These are phyloP conservation scores for Solanum okadae DNA, from an alignment of 257 asterid species.

Conservation along the genomic window DNA sequence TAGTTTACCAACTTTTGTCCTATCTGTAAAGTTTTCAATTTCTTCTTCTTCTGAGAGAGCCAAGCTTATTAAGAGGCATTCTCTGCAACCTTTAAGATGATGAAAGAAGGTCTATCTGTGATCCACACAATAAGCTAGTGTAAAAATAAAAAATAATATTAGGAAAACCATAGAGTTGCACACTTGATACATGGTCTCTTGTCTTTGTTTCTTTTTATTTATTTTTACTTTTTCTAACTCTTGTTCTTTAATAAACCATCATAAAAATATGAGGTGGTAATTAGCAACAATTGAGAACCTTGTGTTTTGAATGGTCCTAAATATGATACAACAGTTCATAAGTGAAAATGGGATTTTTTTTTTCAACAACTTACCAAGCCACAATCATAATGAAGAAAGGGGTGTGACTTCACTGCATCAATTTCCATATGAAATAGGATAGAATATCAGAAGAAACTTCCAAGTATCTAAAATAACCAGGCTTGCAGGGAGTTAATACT, in stretches of 20 bases:
- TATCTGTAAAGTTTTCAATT: not conserved
- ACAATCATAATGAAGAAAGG: constrained; percentile 69
- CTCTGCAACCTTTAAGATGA: not conserved
- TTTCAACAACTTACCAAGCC: constrained; percentile 50
- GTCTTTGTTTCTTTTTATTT: not conserved
- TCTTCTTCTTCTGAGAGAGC: not conserved
- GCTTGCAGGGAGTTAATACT: not conserved
- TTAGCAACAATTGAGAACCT: not conserved
- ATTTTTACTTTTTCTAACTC: not conserved
- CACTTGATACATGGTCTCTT: not conserved
- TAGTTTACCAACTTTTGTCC: not conserved
- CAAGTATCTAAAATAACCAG: not conserved
- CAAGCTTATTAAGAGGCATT: not conserved
- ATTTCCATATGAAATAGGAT: no score
- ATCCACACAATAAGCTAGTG: no score
- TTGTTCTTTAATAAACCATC: not conserved
- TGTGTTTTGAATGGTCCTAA: not conserved
- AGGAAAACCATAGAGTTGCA: no score
- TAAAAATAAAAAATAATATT: no score
- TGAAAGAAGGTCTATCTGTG: no score
- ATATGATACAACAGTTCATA: not conserved
- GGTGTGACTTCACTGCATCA: constrained; percentile 19
- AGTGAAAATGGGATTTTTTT: not conserved
- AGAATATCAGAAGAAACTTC: no score
- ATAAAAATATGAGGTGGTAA: not conserved